A percentile compares a stretch with the other conserved stretches of the same genome.
phyloP scores from a whole-genome alignment of 306 rosid species.

The Malus domestica region ASM211411v1 NC_041789.1:27505501-27506000 shows the following conservation, averaged over 20 bases:
- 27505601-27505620: neutral
- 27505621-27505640: neutral
- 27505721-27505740: neutral
- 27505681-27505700: neutral
- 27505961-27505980: neutral
- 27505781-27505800: neutral
- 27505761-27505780: neutral
- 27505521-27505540: neutral
- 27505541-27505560: neutral
- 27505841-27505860: neutral
- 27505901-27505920: neutral
- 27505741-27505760: neutral
- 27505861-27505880: neutral
- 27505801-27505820: neutral
- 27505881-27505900: neutral
- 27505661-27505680: neutral
- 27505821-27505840: neutral
- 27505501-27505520: constrained; percentile 10
- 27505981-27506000: neutral
- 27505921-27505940: neutral
- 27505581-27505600: constrained; percentile 1
- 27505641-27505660: neutral
- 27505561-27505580: neutral
- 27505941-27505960: neutral
- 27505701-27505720: neutral